Conservation (phyloP, 805 yeast genomes). For the Wickerhamia fluorescens region DNA sequence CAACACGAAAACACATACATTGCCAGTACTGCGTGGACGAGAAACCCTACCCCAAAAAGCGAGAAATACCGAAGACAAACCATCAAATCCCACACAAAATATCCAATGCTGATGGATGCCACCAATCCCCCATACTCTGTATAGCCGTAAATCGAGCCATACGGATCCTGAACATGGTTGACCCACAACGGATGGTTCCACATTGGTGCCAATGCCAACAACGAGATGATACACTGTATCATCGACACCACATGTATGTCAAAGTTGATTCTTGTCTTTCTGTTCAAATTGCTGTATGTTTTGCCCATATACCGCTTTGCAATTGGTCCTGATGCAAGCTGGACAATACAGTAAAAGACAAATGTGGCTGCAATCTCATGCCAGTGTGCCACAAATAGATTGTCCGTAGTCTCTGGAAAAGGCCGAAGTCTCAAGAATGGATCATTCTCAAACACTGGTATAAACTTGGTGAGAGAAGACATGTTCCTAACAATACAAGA, state of each 20-base stretch:
- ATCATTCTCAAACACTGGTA: conserved; percentile 30
- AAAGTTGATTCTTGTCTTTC: conserved; percentile 57
- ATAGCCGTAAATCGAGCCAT: conserved; percentile 46
- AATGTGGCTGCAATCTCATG: conserved; percentile 68
- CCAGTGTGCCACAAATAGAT: conserved; percentile 46
- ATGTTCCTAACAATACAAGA: background rate
- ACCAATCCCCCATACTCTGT: conserved; percentile 74
- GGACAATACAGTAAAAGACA: conserved; percentile 51
- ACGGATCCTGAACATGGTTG: conserved; percentile 35
- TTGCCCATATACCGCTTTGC: conserved; percentile 45
- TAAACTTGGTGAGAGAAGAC: conserved; percentile 6
- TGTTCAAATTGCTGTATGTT: conserved; percentile 42
- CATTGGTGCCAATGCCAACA: conserved; percentile 55
- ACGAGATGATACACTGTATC: conserved; percentile 70
- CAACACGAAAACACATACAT: conserved; percentile 61
- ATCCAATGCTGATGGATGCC: conserved; percentile 68
- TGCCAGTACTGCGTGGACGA: conserved; percentile 80
- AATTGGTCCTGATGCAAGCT: conserved; percentile 45
- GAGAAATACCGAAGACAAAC: conserved; percentile 59
- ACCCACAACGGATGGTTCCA: conserved; percentile 46
- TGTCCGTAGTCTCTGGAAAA: conserved; percentile 38
- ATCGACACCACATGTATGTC: conserved; percentile 88
- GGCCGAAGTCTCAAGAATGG: conserved; percentile 40
- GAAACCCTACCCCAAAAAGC: conserved; percentile 74
- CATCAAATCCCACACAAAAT: conserved; percentile 83